Evolutionary conservation across 2,329 filamentous ascomycete genomes (phyloP), one percentile per base, ranked within the genome.

Genomic region (Xylaria sp.): DNA sequence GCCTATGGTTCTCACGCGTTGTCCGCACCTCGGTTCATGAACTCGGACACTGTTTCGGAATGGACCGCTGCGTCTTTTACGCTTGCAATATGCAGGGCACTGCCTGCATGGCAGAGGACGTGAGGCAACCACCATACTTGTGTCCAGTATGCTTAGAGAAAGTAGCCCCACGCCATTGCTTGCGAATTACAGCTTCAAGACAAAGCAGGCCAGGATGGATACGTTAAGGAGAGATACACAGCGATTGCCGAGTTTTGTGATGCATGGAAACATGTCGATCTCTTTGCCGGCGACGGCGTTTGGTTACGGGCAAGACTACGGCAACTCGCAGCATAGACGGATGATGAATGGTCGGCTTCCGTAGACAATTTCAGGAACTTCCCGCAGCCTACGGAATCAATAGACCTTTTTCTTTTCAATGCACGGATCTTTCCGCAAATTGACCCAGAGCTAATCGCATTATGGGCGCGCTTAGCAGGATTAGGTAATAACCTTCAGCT

Each of bases 51-150:
- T 91, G 88, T 69, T 82, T 92, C 38, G 86, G 84, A 0, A 79
- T 92, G 14, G 88, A 75, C 7, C 89, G 92, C 71, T 92, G 89
- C 70, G 76, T 83, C 0, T 89, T 87, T 68, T 89, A 86, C 67
- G 85, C 87, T 0, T 90, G 87, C 67, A 78, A 81, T 2, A 88
- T 89, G 87, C 87, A 90, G 70, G 81, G 84, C 4, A 87, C 84
- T 0, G 81, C 82, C 0, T 78, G 80, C 1, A 77, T 88, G 40
- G 77, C 74, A 0, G 88, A 90, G 71, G 87, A 89, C 69, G 77
- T 81, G 2, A 75, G 87, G 43, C 87, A 89, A 69, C 87, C 87
- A 23, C 86, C 87, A 1, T 89, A 87, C 67, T 68, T 89, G 3
- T 90, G 87, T 66, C 85, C 83, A 0, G 78, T 89, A 0, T 88